phyloP scores from a whole-genome alignment of 2,329 filamentous ascomycete genomes.

The Phialemonium atrogriseum region DNA sequence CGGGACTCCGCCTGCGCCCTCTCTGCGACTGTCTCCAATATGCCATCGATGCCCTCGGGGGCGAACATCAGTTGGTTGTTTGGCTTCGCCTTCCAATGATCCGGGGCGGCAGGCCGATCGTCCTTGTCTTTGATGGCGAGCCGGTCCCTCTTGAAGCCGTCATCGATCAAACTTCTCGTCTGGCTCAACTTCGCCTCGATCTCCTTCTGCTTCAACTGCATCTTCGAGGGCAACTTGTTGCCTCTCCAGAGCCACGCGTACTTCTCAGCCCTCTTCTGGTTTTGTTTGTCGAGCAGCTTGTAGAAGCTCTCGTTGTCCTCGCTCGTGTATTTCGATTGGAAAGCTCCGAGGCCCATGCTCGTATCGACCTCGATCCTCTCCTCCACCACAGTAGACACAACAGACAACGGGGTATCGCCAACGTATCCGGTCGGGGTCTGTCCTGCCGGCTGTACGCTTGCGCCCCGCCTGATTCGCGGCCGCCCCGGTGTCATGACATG shows the following conservation, averaged over 20 bases:
- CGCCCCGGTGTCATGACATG: constrained; percentile 77
- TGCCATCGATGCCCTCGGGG: constrained; percentile 56
- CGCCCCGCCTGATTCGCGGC: constrained; percentile 17
- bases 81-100: constrained; percentile 66
- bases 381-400: constrained; percentile 25
- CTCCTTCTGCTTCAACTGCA: constrained; percentile 61
- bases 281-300: constrained; percentile 82
- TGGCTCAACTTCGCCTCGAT: constrained; percentile 45
- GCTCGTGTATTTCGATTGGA: constrained; percentile 90
- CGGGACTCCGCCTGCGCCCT: constrained; percentile 61
- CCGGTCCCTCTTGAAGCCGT: constrained; percentile 48
- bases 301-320: constrained; percentile 99
- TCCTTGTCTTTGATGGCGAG: constrained; percentile 59
- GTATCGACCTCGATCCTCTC: constrained; percentile 53
- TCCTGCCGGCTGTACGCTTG: constrained; percentile 21
- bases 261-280: constrained; percentile 73
- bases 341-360: constrained; percentile 72
- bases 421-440: constrained; percentile 58
- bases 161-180: constrained; percentile 40
- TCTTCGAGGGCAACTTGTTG: constrained; percentile 79
- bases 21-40: constrained; percentile 55
- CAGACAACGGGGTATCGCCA: constrained; percentile 66
- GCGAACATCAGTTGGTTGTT: constrained; percentile 84
- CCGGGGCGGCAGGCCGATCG: constrained; percentile 65
- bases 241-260: constrained; percentile 83